Percentiles rank a stretch among this genome's conserved stretches.
phyloP scores from a whole-genome alignment of 1,284 basidiomycete genomes.

The Tilletia caries region DNA sequence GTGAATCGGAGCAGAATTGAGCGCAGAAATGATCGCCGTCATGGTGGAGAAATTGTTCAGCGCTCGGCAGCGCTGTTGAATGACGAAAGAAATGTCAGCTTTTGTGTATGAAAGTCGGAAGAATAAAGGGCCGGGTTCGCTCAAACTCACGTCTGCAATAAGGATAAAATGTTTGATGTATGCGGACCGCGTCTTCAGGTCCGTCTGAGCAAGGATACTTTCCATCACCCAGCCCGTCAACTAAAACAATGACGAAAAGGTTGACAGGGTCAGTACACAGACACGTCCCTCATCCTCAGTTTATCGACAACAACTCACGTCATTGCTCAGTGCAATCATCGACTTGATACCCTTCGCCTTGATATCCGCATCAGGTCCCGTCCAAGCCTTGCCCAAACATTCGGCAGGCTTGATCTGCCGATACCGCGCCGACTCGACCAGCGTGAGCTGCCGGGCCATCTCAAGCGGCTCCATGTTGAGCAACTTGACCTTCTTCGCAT shows the following conservation, averaged over 20 bases:
- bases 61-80: slow-evolving; percentile 66
- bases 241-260: neutral
- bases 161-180: slow-evolving; percentile 87
- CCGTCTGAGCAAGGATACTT: slow-evolving; percentile 76
- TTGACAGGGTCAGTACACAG: neutral
- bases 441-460: slow-evolving; percentile 86
- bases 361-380: slow-evolving; percentile 31
- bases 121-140: slow-evolving; percentile 10
- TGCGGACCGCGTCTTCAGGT: slow-evolving; percentile 75
- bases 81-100: neutral
- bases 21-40: slow-evolving; percentile 89
- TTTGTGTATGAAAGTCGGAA: neutral
- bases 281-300: neutral
- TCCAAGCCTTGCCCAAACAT: slow-evolving; percentile 65
- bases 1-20: slow-evolving; percentile 90
- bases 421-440: slow-evolving; percentile 85
- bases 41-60: slow-evolving; percentile 94
- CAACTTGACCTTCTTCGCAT: slow-evolving; percentile 72
- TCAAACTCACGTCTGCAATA: slow-evolving; percentile 66
- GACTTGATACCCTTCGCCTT: slow-evolving; percentile 74
- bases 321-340: slow-evolving; percentile 87
- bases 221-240: slow-evolving; percentile 91
- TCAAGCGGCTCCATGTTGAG: slow-evolving; percentile 87
- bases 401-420: slow-evolving; percentile 85
- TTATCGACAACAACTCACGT: slow-evolving; percentile 40